phyloP scores from a whole-genome alignment of 352 stramenopile genomes.

The Phytophthora megakarya region DNA sequence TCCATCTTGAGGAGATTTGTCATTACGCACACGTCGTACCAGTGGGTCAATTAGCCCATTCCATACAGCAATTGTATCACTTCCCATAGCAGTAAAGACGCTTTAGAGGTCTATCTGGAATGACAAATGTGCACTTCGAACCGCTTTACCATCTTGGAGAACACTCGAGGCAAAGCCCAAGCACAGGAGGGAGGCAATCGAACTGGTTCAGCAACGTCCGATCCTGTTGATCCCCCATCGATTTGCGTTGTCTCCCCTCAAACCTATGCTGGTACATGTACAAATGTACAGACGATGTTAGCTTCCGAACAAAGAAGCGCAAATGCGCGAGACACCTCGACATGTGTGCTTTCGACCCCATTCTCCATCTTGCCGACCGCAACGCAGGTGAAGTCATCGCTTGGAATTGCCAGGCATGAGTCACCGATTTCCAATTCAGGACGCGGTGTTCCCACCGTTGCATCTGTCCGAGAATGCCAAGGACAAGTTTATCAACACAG shows the following conservation, averaged over 20 bases:
- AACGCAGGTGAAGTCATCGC: slow-evolving; percentile 7
- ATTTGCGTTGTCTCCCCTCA: slow-evolving; percentile 19
- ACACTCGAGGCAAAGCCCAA: slow-evolving; percentile 10
- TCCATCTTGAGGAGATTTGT: not conserved
- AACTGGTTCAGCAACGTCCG: not conserved
- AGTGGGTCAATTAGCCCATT: not conserved
- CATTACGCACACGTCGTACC: not conserved
- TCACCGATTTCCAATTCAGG: slow-evolving; percentile 43
- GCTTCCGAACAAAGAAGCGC: slow-evolving; percentile 35
- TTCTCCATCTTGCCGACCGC: slow-evolving; percentile 32
- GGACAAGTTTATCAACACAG: slow-evolving; percentile 39
- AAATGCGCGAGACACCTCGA: slow-evolving; percentile 8
- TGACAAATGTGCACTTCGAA: slow-evolving; percentile 3
- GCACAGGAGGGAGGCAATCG: not conserved
- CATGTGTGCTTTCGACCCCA: slow-evolving; percentile 13
- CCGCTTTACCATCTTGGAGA: slow-evolving; percentile 13
- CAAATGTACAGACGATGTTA: slow-evolving; percentile 30
- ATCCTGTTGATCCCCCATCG: slow-evolving; percentile 26
- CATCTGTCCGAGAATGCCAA: slow-evolving; percentile 28
- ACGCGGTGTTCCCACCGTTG: slow-evolving; percentile 43
- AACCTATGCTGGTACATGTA: too few species aligned
- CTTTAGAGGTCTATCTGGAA: not conserved
- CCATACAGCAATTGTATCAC: not conserved
- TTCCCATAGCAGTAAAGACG: not conserved
- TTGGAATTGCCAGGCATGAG: slow-evolving; percentile 26